These are phyloP conservation scores for Exophiala phaeomuriformis DNA, from an alignment of 2,329 filamentous ascomycete species.

Conservation along the genomic window DNA sequence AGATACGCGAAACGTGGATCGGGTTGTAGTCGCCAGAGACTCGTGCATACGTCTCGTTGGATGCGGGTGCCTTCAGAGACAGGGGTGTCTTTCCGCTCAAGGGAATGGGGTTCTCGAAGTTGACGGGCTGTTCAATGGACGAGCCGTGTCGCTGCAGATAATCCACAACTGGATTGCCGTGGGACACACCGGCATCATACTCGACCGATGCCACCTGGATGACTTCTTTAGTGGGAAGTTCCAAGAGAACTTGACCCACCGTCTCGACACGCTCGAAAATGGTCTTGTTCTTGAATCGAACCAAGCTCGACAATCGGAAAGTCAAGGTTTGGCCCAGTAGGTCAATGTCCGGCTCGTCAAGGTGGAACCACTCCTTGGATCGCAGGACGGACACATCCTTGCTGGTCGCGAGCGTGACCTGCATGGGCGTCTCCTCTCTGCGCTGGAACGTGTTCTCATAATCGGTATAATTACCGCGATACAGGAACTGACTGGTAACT, in stretches of 20 bases:
- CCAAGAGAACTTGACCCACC: slow-evolving; percentile 81
- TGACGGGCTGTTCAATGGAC: slow-evolving; percentile 88
- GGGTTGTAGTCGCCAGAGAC: slow-evolving; percentile 98
- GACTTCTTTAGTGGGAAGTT: slow-evolving; percentile 92
- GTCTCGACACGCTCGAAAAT: slow-evolving; percentile 90
- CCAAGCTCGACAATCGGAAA: slow-evolving; percentile 87
- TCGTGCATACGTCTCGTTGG: slow-evolving; percentile 95
- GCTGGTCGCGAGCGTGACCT: slow-evolving; percentile 75
- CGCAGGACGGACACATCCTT: slow-evolving; percentile 91
- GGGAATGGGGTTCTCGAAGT: slow-evolving; percentile 96
- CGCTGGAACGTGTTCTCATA: slow-evolving; percentile 98
- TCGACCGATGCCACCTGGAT: slow-evolving; percentile 97
- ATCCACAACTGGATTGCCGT: slow-evolving; percentile 94
- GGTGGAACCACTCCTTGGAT: slow-evolving; percentile 95
- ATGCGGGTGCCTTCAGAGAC: slow-evolving; percentile 80
- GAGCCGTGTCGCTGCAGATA: slow-evolving; percentile 88
- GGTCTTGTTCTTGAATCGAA: slow-evolving; percentile 90
- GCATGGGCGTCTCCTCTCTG: slow-evolving; percentile 90
- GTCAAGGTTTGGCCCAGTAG: slow-evolving; percentile 87
- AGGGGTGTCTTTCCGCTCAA: slow-evolving; percentile 87
- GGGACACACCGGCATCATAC: slow-evolving; percentile 82
- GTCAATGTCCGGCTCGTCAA: slow-evolving; percentile 77
- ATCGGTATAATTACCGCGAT: slow-evolving; percentile 85
- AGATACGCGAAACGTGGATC: slow-evolving; percentile 95
- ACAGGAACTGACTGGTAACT: slow-evolving; percentile 95